Evolutionary conservation across 345 rosid genomes (phyloP).

Genomic region (Turritis glabra): DNA sequence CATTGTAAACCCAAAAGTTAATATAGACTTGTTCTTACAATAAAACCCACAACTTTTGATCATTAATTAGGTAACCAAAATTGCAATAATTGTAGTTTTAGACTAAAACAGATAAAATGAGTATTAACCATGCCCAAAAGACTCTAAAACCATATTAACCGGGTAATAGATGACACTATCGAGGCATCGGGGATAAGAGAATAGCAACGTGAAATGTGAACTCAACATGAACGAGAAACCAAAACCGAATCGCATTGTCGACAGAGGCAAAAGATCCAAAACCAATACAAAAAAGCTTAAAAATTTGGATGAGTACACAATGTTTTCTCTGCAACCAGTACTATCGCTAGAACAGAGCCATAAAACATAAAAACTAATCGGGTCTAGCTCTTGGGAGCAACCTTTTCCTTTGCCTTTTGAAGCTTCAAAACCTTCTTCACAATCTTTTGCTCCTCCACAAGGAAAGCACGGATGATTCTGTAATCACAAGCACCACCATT

Average conservation of each 20-base stretch:
- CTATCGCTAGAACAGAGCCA: constrained; percentile 37
- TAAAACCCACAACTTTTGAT: too few relatives aligned
- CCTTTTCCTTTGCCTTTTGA: constrained; percentile 73
- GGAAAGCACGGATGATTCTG: constrained; percentile 75
- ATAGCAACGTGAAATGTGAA: not conserved
- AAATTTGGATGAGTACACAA: constrained; percentile 19
- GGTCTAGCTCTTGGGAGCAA: constrained; percentile 49
- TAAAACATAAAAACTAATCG: not conserved
- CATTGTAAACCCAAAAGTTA: too few relatives aligned
- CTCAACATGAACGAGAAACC: constrained; percentile 21
- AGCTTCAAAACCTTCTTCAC: constrained; percentile 80
- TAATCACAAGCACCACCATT: not conserved
- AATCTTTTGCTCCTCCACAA: constrained; percentile 85
- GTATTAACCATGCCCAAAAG: not conserved
- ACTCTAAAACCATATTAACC: not conserved
- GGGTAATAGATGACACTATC: not conserved
- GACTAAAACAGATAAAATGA: too few relatives aligned
- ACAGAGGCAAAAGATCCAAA: constrained; percentile 33
- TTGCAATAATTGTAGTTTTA: not conserved
- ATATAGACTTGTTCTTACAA: too few relatives aligned
- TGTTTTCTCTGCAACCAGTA: constrained; percentile 32
- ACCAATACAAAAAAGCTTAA: constrained; percentile 27
- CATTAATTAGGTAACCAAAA: too few relatives aligned
- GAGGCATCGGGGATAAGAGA: not conserved
- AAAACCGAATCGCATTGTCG: constrained; percentile 41